Base-by-base conservation (phyloP, 164 flowering plant genomes). In the Vitis labrusca region DNA sequence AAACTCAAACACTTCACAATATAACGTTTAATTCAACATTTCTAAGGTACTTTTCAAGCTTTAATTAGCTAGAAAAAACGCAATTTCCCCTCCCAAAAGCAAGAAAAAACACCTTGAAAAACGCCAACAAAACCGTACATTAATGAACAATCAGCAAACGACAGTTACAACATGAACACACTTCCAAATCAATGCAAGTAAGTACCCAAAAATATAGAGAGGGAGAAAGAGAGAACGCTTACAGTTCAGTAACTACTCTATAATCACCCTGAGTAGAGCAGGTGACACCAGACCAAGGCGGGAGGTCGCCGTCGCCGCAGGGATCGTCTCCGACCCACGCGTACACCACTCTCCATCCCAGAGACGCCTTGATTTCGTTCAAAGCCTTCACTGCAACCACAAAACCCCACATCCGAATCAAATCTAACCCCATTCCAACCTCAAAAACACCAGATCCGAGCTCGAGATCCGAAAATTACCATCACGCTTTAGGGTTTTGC, bases 251-350 rank as follows among this genome's bases (percentile, higher is more conserved):
- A 32, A 93, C 97, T 73, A 93, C 97, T 75, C 98, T 79, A 65
- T 90, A 95, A 74, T 90, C 97, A 32, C 99, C 96, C 57, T 77
- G 84, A 56, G 80, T 79, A 48, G 98, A 85, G 69, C 99, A 95
- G 8, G 93, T 91, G 56, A 95, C 94, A 13, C 98, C 99, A 65
- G 97, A 90, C 97, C 99, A 93, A 8, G 94, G 89, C 30, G 92
- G 91, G 52, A 92, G 81, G 75, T 85, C 93, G n/a, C 96, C 98
- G 72, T 95, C 99, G 44, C 99, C 99, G 75, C 99, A 95, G 50
- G 99, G 99, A 78, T 95, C 99, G 67, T 95, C 99, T 60, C 98
- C 98, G 63, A 95, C 88, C 99, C 99, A 93, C 3, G 99, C 83
- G 77, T 93, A 95, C 59, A 93, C 94, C 69, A 95, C 97, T 65